Evolutionary conservation across 805 yeast species (phyloP).

Genomic region (Wilhelminamyces savonicus): DNA sequence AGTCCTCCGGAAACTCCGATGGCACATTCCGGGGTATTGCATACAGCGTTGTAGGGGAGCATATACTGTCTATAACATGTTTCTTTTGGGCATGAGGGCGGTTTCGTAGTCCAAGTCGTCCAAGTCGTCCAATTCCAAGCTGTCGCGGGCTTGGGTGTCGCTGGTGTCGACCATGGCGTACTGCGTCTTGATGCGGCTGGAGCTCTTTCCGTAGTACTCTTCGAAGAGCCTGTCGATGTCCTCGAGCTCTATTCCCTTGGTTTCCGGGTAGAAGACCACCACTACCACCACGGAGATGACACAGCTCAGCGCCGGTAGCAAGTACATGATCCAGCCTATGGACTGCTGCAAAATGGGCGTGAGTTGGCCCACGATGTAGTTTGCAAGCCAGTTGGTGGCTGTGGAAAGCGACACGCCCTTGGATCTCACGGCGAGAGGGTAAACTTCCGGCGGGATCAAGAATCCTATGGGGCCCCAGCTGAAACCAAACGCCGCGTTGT

Average conservation of each 20-base stretch:
- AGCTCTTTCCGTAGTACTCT: constrained; percentile 21
- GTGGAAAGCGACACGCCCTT: constrained; percentile 41
- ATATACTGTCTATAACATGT: too few species aligned
- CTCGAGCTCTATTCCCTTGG: constrained; percentile 39
- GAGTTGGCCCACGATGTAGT: constrained; percentile 39
- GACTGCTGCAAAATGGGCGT: constrained; percentile 36
- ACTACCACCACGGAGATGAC: constrained; percentile 29
- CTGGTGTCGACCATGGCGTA: constrained; percentile 1
- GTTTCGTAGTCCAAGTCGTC: constrained; percentile 11
- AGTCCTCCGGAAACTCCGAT: too few species aligned
- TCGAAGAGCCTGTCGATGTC: constrained; percentile 34
- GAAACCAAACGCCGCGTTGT: constrained; percentile 39
- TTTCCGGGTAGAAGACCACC: constrained; percentile 33
- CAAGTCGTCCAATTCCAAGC: constrained; percentile 19
- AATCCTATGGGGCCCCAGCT: constrained; percentile 44
- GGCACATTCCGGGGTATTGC: too few species aligned
- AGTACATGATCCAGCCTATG: constrained; percentile 36
- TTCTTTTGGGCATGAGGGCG: constrained; percentile 1
- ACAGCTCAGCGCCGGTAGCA: constrained; percentile 36
- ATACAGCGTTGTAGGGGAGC: too few species aligned
- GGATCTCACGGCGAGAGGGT: constrained; percentile 35
- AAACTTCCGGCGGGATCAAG: constrained; percentile 39
- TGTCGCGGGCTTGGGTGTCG: constrained; percentile 5
- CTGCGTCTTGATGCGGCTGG: constrained; percentile 8
- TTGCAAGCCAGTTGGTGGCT: constrained; percentile 41